Base-by-base conservation (phyloP, 2,329 filamentous ascomycete genomes). In the Geosmithia flava region DNA sequence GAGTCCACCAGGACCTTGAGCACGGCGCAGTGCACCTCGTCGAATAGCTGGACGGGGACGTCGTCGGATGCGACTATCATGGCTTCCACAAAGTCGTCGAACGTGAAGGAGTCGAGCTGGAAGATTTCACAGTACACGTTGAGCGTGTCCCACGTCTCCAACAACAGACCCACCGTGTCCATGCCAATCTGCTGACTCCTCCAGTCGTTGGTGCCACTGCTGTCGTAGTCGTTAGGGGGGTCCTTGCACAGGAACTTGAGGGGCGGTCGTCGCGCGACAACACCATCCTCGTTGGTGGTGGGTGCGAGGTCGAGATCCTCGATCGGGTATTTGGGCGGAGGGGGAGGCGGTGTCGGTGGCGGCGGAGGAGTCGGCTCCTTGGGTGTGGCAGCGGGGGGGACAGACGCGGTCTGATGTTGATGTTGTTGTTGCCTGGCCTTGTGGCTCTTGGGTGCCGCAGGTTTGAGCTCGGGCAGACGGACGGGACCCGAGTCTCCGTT, bases 71-170 rank as follows among this genome's bases (percentile, higher is more conserved):
- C 77, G 50, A 90, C 83, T 45, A 82, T 76, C 73, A 98, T 81
- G 0, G 90, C 85, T 61, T 97, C 85, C 4, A 95, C 75, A 58
- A 90, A 97, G 62, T 98, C 93, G 62, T 98, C 93, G 58, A 97
- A 94, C 0, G 91, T 97, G 60, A 98, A 98, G 0, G 91, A 97
- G 63, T 98, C 93, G 23, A 98, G 74, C 58, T 87, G 80, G 60
- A 95, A 95, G 17, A 96, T 84, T 58, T 95, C 88, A 59, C 89
- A 95, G 61, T 96, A 96, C n/a, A 98, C 91, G 58, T 96, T 98
- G 33, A 98, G 74, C 0, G 90, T 96, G 57, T 96, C 89, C 93
- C 93, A 98, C 0, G 87, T 87, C 65, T 96, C 91, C 20, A 98
- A 68, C 16, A 97, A 69, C 2, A 81, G 76, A 0, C 90, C 89